These are phyloP conservation scores for Fusarium pseudoanthophilum DNA, from an alignment of 2,329 filamentous ascomycete species.

Conservation along the genomic window DNA sequence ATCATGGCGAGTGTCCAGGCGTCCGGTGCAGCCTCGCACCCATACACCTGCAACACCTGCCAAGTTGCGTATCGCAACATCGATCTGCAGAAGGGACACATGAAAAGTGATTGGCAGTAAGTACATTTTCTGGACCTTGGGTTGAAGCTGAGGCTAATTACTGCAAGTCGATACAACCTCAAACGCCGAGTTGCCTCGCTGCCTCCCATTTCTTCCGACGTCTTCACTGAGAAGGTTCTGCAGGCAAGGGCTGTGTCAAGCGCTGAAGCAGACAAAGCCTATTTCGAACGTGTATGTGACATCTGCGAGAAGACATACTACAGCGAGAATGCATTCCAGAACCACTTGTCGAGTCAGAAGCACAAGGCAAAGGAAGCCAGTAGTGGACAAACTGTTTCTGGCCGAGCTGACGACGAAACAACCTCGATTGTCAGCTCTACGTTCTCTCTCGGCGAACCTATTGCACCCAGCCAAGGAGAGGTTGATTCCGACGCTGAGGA, in stretches of 20 bases:
- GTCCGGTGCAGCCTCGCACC: slow-evolving; percentile 68
- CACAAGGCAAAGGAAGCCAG: slow-evolving; percentile 73
- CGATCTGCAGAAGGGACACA: slow-evolving; percentile 92
- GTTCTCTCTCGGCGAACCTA: slow-evolving; percentile 87
- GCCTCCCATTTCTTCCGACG: slow-evolving; percentile 89
- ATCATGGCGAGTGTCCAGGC: slow-evolving; percentile 59
- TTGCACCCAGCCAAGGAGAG: slow-evolving; percentile 59
- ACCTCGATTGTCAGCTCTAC: slow-evolving; percentile 90
- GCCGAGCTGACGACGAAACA: slow-evolving; percentile 71
- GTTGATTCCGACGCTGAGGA: slow-evolving; percentile 76
- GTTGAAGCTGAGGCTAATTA: slow-evolving; percentile 5
- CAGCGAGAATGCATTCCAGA: slow-evolving; percentile 95
- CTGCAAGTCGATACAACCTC: slow-evolving; percentile 85
- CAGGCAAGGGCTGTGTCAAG: slow-evolving; percentile 87
- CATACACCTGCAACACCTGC: slow-evolving; percentile 98
- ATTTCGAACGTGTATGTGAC: slow-evolving; percentile 85
- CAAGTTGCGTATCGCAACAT: slow-evolving; percentile 95
- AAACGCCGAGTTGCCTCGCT: slow-evolving; percentile 92
- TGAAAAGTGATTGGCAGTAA: slow-evolving; percentile 99
- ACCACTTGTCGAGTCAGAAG: slow-evolving; percentile 91
- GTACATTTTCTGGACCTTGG: slow-evolving; percentile 51
- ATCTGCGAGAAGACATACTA: slow-evolving; percentile 93
- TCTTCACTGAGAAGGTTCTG: slow-evolving; percentile 95
- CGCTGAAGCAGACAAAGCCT: slow-evolving; percentile 86
- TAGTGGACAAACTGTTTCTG: slow-evolving; percentile 45